Evolutionary conservation across 139 green algal species (phyloP), one percentile per base, ranked within the genome.

Genomic region (Chlamydomonas eustigma): DNA sequence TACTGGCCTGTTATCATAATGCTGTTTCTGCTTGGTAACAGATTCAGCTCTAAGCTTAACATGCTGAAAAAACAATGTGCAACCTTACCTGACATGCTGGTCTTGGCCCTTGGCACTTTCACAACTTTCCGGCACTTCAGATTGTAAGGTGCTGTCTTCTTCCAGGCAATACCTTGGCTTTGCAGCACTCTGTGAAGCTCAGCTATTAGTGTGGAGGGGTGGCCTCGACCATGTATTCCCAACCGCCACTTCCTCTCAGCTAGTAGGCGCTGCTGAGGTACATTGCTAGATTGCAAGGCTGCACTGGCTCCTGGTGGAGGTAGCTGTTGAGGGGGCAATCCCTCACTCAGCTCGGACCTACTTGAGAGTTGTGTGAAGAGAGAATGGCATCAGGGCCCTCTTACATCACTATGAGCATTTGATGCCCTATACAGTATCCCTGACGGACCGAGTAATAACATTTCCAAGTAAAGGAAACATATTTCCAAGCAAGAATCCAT

Each of bases 121-220:
- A 91, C 35, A 12, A 73, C 76, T 33, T 83, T 92, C 25, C 91
- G 87, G 88, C 95, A 99, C 78, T 96, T 97, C 51, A 97, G 73
- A 81, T 90, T 93, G 89, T 99, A 99, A 4, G 93, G 87, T 4
- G 73, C 92, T 1, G 85, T 71, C 80, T 98, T 97, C 88, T 99
- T 99, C 96, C 95, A 99, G 24, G 37, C 50, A 1, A 96, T 78
- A 4, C 79, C 81, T 2, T 70, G 58, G 58, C 28, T 70, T 28
- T 85, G 74, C 74, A 91, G 64, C 32, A 85, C 85, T 3, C 88
- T 74, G 70, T 90, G 86, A 50, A 97, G 80, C 78, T 94, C 91
- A 3, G 76, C 78, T 89, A 99, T 97, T 70, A 99, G 88, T 35
- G 89, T 79, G 6, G 75, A 83, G 8, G 94, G 93, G 80, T 95